These are phyloP conservation scores for Rhodocollybia butyracea DNA, from an alignment of 768 basidiomycete species.

Conservation along the genomic window DNA sequence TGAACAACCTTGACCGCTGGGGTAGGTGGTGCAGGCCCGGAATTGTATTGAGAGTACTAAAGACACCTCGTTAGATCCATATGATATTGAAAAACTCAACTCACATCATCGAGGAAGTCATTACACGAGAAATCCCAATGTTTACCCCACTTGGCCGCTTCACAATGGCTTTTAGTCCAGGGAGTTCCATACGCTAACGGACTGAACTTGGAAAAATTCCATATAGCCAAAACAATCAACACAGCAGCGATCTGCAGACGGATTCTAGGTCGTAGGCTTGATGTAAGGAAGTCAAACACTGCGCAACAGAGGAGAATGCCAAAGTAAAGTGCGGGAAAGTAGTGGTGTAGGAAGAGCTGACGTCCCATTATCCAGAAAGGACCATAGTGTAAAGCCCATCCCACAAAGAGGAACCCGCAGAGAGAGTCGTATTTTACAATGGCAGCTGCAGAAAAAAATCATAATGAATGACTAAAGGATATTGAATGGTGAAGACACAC, in stretches of 20 bases:
- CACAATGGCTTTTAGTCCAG: slow-evolving; percentile 85
- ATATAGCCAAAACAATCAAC: slow-evolving; percentile 67
- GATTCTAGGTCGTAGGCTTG: slow-evolving; percentile 68
- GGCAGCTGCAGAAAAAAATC: slow-evolving; percentile 50
- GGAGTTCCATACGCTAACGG: slow-evolving; percentile 79
- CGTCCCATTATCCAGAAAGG: slow-evolving; percentile 98
- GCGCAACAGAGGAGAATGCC: slow-evolving; percentile 75
- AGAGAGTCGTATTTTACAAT: slow-evolving; percentile 90
- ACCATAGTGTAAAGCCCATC: slow-evolving; percentile 91
- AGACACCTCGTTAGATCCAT: not conserved
- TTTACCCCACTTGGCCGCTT: slow-evolving; percentile 78
- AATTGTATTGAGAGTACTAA: slow-evolving; percentile 57
- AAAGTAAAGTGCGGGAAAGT: slow-evolving; percentile 95
- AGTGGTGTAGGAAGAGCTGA: slow-evolving; percentile 97
- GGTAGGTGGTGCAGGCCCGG: slow-evolving; percentile 31
- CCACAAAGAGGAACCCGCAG: slow-evolving; percentile 88
- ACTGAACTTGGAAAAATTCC: slow-evolving; percentile 76
- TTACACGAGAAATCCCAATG: slow-evolving; percentile 95
- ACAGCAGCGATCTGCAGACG: slow-evolving; percentile 80
- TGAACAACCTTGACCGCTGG: slow-evolving; percentile 35
- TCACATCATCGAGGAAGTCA: slow-evolving; percentile 66
- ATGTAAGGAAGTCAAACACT: slow-evolving; percentile 85
- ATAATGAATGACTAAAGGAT: not conserved
- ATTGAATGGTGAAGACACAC: slow-evolving; percentile 64
- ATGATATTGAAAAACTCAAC: slow-evolving; percentile 20